Conservation (phyloP, 2,329 filamentous ascomycete species). For the Hypomyces rosellus region DNA sequence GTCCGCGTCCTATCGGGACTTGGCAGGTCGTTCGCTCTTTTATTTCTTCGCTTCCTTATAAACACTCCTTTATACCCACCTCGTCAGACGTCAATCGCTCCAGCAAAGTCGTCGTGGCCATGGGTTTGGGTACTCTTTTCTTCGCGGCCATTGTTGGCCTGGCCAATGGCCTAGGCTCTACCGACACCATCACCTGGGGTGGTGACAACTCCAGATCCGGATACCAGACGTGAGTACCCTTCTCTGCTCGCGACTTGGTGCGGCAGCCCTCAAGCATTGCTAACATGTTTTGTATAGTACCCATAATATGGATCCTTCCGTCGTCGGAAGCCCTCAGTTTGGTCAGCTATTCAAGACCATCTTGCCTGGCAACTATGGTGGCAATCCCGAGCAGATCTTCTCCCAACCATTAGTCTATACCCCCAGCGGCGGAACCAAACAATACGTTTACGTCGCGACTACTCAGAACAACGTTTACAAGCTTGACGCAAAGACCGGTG, state of each 20-base stretch:
- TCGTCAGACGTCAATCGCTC: too few species aligned
- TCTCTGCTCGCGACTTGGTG: too few species aligned
- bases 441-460: conserved; percentile 51
- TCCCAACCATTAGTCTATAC: conserved; percentile 47
- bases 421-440: conserved; percentile 35
- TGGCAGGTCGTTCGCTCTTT: too few species aligned
- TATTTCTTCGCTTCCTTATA: too few species aligned
- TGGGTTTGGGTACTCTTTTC: conserved; percentile 21
- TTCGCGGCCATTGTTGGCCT: conserved; percentile 28
- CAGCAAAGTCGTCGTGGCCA: conserved; percentile 14
- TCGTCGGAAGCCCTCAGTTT: conserved; percentile 50
- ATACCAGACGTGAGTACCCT: conserved; percentile 42
- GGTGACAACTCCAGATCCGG: conserved; percentile 49
- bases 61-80: too few species aligned
- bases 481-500: conserved; percentile 47
- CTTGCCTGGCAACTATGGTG: conserved; percentile 47
- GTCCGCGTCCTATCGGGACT: too few species aligned
- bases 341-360: conserved; percentile 47
- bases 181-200: conserved; percentile 55
- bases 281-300: conserved; percentile 31
- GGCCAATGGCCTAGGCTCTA: conserved; percentile 32
- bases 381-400: conserved; percentile 45
- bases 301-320: conserved; percentile 57
- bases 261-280: background rate
- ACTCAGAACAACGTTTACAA: conserved; percentile 54